Conservation (phyloP, 371 early-diverging fungal species). For the Blakeslea trispora region DNA sequence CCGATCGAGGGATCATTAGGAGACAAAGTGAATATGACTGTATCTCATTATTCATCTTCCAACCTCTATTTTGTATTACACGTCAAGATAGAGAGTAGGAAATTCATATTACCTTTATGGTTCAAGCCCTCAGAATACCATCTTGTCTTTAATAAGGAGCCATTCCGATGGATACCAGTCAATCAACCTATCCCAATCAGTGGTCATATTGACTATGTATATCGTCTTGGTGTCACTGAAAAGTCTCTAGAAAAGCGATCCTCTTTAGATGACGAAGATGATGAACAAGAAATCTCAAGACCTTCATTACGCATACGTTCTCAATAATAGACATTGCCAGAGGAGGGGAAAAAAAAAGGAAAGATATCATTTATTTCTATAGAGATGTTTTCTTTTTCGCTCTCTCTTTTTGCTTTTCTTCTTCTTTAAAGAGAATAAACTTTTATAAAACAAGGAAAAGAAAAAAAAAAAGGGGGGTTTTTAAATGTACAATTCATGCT, state of each 20-base stretch:
- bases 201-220: slow-evolving; percentile 16
- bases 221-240: slow-evolving; percentile 13
- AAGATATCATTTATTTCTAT: too few relatives aligned
- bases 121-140: slow-evolving; percentile 29
- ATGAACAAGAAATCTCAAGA: neutral
- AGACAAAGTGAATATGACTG: slow-evolving; percentile 11
- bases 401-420: too few relatives aligned
- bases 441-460: neutral
- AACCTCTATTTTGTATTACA: neutral
- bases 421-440: too few relatives aligned
- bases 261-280: neutral
- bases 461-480: neutral
- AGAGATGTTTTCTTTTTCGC: too few relatives aligned
- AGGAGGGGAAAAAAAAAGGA: too few relatives aligned
- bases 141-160: slow-evolving; percentile 7
- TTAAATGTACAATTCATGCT: too few relatives aligned
- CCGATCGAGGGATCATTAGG: slow-evolving; percentile 20
- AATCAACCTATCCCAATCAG: slow-evolving; percentile 2
- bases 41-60: slow-evolving; percentile 2
- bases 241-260: slow-evolving; percentile 5
- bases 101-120: slow-evolving; percentile 26
- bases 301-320: too few relatives aligned
- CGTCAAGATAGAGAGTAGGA: neutral
- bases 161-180: slow-evolving; percentile 2
- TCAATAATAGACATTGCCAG: too few relatives aligned